Evolutionary conservation across 331 rosid species (phyloP).

Genomic region (Malus hybrid): DNA sequence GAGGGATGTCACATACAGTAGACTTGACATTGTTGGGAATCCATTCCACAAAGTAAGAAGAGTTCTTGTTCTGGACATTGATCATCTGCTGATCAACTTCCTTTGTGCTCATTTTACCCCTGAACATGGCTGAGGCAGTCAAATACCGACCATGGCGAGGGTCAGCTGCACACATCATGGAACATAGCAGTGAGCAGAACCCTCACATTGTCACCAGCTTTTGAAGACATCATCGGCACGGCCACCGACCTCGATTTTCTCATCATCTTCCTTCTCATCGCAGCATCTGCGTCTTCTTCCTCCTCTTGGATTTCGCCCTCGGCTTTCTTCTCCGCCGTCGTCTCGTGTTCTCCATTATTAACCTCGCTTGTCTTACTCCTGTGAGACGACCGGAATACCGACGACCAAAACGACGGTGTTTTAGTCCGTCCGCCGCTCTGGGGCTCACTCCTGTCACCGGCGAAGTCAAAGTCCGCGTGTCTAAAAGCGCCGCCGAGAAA

Average conservation of each 20-base stretch:
- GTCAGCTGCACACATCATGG: no score
- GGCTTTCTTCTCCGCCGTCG: conserved; percentile 16
- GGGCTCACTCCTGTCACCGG: conserved; percentile 25
- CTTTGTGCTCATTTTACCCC: no score
- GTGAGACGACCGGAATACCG: conserved; percentile 40
- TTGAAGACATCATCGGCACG: conserved; percentile 27
- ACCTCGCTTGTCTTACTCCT: conserved; percentile 24
- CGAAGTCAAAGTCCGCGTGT: conserved; percentile 11
- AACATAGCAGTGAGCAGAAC: no score
- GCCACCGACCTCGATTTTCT: conserved; percentile 75
- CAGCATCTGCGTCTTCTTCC: conserved; percentile 20
- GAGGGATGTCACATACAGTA: no score
- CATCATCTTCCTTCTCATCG: conserved; percentile 46
- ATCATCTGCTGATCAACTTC: no score
- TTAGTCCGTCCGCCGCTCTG: conserved; percentile 28
- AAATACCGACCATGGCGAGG: no score
- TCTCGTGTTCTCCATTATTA: neutral
- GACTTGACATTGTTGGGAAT: no score
- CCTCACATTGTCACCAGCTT: neutral
- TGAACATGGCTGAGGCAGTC: no score
- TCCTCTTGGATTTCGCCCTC: conserved; percentile 5
- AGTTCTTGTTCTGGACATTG: no score
- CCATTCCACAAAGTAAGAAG: no score
- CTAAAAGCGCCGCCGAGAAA: conserved; percentile 31
- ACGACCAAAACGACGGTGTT: conserved; percentile 77